Conservation (phyloP, 495 filamentous ascomycete species). For the Penicillium roqueforti region DNA sequence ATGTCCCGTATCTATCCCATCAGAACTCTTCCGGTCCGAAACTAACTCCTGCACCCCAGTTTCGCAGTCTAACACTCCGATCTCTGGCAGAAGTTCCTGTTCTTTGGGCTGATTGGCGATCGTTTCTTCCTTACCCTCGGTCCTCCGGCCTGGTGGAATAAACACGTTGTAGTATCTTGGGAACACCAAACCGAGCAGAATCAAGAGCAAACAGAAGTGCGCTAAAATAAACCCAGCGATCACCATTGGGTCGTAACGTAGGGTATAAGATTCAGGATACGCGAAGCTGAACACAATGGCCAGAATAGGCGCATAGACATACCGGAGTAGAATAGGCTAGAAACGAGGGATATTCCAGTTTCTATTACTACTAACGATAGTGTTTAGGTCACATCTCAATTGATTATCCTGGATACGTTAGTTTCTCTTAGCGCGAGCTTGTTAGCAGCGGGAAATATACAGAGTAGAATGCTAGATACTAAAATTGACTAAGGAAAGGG, state of each 20-base stretch:
- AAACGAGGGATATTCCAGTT: conserved; percentile 39
- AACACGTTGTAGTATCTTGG: conserved; percentile 36
- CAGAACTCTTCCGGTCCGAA: neutral
- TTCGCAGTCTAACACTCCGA: neutral
- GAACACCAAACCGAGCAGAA: conserved; percentile 30
- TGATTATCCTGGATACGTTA: conserved; percentile 18
- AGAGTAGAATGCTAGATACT: conserved; percentile 24
- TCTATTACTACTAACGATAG: conserved; percentile 20
- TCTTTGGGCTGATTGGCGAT: neutral
- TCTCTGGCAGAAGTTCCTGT: neutral
- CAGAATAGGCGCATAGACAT: conserved; percentile 35
- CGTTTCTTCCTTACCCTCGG: conserved; percentile 20
- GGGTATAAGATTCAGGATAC: conserved; percentile 35
- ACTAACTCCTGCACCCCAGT: neutral
- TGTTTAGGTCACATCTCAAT: conserved; percentile 22
- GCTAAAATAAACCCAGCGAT: conserved; percentile 36
- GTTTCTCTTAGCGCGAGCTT: neutral
- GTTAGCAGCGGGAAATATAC: conserved; percentile 2
- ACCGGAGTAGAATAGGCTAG: conserved; percentile 32
- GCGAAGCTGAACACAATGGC: conserved; percentile 41
- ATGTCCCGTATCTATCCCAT: neutral
- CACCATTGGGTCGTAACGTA: conserved; percentile 37
- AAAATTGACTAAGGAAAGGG: conserved; percentile 16
- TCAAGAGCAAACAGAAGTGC: conserved; percentile 26
- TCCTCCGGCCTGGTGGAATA: conserved; percentile 24